Base-by-base conservation (phyloP, 2,329 filamentous ascomycete species). In the Paecilomyces fulvus region DNA sequence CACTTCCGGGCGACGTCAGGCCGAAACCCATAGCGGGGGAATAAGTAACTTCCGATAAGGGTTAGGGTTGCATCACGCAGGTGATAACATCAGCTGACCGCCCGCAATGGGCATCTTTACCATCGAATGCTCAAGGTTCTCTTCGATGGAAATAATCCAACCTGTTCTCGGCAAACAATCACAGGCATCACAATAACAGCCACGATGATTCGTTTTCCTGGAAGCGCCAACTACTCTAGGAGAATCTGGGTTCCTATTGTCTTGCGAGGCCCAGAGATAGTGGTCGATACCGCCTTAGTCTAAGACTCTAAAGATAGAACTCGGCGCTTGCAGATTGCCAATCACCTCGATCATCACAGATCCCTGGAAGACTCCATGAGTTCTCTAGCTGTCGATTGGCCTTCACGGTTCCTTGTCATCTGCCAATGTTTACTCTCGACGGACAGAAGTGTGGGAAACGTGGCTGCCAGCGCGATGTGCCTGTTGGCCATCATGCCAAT, bases 271-370 rank as follows among this genome's bases (percentile, higher is more conserved):
- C 14, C 37, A 20, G 8, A 43, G 37, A 43, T 43, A 17, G 7
- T 43, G 14, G 17, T 37, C 3, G 37, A 43, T 43, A 17, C n/a
- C 14, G 37, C 37, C 37, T 17, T 17, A 7, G 37, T 55, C 53
- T 55, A 55, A 55, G 51, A 7, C n/a, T 55, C 53, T 55, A 55
- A 55, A 55, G 53, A 55, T 55, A 55, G 53, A 55, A 55, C 53
- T 12, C 54, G 54, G 54, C 54, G 54, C 54, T 55, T 55, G 50
- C 31, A 46, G 30, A 33, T 33, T 11, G 25, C 54, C 54, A 55
- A 55, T 55, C 54, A 43, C 20, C 23, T 31, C 20, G 28, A 17
- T 30, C 4, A 48, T 23, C 28, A 43, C 30, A 23, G 25, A 17
- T 31, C 30, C 49, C 21, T 25, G 33, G 9, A 52, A 20, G 30